A percentile compares a stretch with the other conserved stretches of the same genome.
These are phyloP conservation scores for Penicillium brasilianum DNA, from an alignment of 2,329 filamentous ascomycete genomes.

Conservation along the genomic window DNA sequence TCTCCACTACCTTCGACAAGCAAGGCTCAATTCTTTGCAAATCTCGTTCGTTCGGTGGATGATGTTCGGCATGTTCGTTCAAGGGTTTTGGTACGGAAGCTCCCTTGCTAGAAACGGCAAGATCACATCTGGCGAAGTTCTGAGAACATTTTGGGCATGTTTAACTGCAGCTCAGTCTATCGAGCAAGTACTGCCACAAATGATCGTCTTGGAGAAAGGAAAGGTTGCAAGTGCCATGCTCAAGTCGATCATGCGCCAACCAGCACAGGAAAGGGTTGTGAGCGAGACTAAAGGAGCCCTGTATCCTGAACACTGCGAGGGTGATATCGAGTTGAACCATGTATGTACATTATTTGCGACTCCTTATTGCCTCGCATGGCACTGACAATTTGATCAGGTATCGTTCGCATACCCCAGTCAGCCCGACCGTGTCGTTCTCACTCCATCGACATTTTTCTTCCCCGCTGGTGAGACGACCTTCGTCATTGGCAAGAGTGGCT, in stretches of 20 bases:
- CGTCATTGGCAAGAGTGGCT: constrained; percentile 84
- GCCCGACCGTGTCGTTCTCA: constrained; percentile 63
- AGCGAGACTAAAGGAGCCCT: constrained; percentile 37
- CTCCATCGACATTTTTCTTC: constrained; percentile 70
- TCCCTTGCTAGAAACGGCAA: constrained; percentile 66
- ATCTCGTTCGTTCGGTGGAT: constrained; percentile 75
- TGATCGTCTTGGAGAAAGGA: constrained; percentile 78
- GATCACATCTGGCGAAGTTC: constrained; percentile 67
- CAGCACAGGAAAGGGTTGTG: constrained; percentile 21
- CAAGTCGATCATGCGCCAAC: constrained; percentile 50
- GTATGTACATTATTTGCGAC: constrained; percentile 49
- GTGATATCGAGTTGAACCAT: constrained; percentile 71
- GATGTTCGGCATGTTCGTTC: constrained; percentile 77
- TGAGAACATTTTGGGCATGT: constrained; percentile 86
- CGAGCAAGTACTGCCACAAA: constrained; percentile 74
- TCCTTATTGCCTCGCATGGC: neutral
- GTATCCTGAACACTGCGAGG: constrained; percentile 57
- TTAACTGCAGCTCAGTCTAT: constrained; percentile 77
- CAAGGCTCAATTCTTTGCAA: constrained; percentile 71
- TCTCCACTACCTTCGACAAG: constrained; percentile 69
- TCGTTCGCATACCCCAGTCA: constrained; percentile 81
- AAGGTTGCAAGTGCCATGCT: constrained; percentile 73
- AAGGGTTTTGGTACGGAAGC: constrained; percentile 88
- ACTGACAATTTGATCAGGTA: constrained; percentile 57
- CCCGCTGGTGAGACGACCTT: constrained; percentile 75